These are phyloP conservation scores for Penicillium oxalicum DNA, from an alignment of 2,329 filamentous ascomycete species.

Conservation along the genomic window DNA sequence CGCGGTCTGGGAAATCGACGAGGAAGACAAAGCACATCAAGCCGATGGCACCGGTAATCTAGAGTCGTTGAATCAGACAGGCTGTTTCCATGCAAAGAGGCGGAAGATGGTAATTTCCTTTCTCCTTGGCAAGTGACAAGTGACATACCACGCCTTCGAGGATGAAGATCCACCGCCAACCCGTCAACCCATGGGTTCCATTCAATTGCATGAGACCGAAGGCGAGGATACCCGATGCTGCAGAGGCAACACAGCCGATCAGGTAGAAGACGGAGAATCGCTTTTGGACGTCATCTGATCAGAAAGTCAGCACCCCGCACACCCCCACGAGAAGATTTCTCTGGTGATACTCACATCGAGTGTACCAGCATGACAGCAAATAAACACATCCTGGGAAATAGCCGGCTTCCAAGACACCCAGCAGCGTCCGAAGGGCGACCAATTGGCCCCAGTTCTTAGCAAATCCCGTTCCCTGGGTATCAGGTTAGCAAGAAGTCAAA, in stretches of 20 bases:
- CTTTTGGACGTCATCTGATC: constrained; percentile 26
- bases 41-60: constrained; percentile 26
- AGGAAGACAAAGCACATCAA: constrained; percentile 31
- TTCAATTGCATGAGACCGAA: constrained; percentile 39
- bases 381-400: constrained; percentile 69
- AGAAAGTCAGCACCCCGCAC: neutral
- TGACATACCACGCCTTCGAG: constrained; percentile 43
- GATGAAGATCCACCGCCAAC: constrained; percentile 54
- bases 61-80: neutral
- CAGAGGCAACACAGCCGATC: constrained; percentile 45
- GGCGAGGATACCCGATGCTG: constrained; percentile 44
- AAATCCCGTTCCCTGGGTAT: constrained; percentile 26
- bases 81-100: neutral
- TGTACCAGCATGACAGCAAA: constrained; percentile 69
- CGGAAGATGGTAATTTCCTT: too few species aligned
- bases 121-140: too few species aligned
- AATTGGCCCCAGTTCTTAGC: constrained; percentile 25
- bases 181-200: constrained; percentile 39
- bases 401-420: constrained; percentile 36
- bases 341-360: constrained; percentile 29
- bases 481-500: neutral
- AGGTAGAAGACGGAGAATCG: constrained; percentile 44
- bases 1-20: constrained; percentile 34
- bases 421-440: constrained; percentile 21
- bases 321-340: too few species aligned